Evolutionary conservation across 2,329 filamentous ascomycete genomes (phyloP), one percentile per base, ranked within the genome.

Genomic region (Aspergillus neoniger): DNA sequence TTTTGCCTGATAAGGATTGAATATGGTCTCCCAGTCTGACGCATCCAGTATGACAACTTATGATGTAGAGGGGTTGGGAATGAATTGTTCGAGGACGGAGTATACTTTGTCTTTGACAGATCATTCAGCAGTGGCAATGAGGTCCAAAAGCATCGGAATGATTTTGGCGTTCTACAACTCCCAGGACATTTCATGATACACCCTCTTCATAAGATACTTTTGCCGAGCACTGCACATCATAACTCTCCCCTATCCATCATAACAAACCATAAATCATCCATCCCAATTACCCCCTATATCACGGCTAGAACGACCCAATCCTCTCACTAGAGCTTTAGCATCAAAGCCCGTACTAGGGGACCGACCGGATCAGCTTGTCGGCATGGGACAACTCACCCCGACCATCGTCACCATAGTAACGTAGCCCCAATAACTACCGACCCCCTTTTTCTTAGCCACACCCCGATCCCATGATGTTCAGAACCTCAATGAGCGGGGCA

Each of bases 1-100:
- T 32, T 28, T 14, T 57, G 54, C 28, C 54, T 49, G 54, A 57
- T 57, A 57, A 54, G 38, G 17, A 41, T 38, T 38, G 51, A 28
- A 55, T 41, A 28, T 17, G 53, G 25, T 19, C 23, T 28, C 12
- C 54, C 43, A 43, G 44, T 57, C 36, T 48, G 38, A 55, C 21
- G 47, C 47, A 50, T 50, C 47, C 47, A 50, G 15, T 30, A 50
- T 50, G 47, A 50, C 47, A 50, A 50, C 25, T 7, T n/a, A 50
- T 32, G 47, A 50, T 50, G 23, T 50, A n/a, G 47, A 32, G 47
- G 25, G 47, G 47, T 28, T 50, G 47, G 47, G 39, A 8, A 17
- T 17, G 8, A 17, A 12, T 36, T 5, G 10, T 36, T n/a, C 47
- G 15, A 48, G 12, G n/a, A 43, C 39, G n/a, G 17, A 43, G 7